A percentile compares a stretch with the other conserved stretches of the same genome.
These are phyloP conservation scores for Coniferiporia sulphurascens DNA, from an alignment of 1,284 basidiomycete genomes.

Conservation along the genomic window DNA sequence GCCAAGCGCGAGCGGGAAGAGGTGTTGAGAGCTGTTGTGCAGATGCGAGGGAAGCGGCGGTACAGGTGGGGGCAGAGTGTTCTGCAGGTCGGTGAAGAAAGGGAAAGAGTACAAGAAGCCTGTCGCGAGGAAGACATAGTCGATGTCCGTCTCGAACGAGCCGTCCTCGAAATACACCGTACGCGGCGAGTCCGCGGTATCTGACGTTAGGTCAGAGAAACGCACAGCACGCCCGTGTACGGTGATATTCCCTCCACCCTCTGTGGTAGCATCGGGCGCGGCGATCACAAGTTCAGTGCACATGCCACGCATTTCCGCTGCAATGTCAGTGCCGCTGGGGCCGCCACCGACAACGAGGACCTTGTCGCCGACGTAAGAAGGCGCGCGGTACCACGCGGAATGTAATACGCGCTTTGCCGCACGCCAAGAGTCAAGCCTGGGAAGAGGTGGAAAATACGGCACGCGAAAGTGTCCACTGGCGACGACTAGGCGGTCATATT, in stretches of 20 bases:
- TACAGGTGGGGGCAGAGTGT: slow-evolving; percentile 34
- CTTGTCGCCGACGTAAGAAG: slow-evolving; percentile 38
- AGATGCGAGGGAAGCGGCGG: slow-evolving; percentile 45
- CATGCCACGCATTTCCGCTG: slow-evolving; percentile 45
- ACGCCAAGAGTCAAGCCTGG: slow-evolving; percentile 58
- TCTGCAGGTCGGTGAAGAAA: slow-evolving; percentile 45
- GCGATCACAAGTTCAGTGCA: slow-evolving; percentile 54
- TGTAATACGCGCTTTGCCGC: slow-evolving; percentile 46
- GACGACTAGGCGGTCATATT: slow-evolving; percentile 60
- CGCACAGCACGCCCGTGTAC: slow-evolving; percentile 39
- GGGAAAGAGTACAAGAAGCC: slow-evolving; percentile 63
- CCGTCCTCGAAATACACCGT: slow-evolving; percentile 58
- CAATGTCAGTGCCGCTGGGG: slow-evolving; percentile 64
- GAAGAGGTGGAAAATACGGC: slow-evolving; percentile 54
- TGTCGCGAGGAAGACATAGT: slow-evolving; percentile 66
- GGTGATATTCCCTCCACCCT: slow-evolving; percentile 37
- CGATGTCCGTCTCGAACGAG: slow-evolving; percentile 46
- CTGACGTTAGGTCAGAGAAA: slow-evolving; percentile 35
- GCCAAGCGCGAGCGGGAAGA: slow-evolving; percentile 58
- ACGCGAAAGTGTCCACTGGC: slow-evolving; percentile 69
- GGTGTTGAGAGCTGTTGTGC: slow-evolving; percentile 55
- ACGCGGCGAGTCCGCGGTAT: slow-evolving; percentile 20
- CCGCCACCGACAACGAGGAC: slow-evolving; percentile 69
- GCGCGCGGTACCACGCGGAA: slow-evolving; percentile 61
- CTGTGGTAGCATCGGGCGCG: slow-evolving; percentile 26